Base-by-base conservation (phyloP, 768 basidiomycete species). In the Boletus vinaceobasis region DNA sequence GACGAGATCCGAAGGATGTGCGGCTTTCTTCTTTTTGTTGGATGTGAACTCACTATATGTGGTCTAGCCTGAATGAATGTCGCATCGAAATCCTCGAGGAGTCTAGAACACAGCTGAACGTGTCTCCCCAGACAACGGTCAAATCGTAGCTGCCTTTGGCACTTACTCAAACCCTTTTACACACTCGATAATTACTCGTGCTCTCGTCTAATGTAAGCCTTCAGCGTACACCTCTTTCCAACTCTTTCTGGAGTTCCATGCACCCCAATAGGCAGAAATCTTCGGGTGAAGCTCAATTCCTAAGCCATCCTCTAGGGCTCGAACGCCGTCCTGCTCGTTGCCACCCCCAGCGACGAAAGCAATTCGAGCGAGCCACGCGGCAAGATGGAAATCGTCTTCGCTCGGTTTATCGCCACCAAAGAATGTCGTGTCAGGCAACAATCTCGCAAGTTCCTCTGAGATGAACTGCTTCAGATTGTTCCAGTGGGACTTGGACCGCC, bases 81-180 rank as follows among this genome's bases (percentile, higher is more conserved):
- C 78, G 80, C 29, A 65, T 82, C 57, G 86, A 86, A 65, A 85
- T 87, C 79, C 71, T 82, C 45, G 81, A 77, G 44, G 72, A 85
- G 17, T 83, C 85, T 7, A 73, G 75, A 29, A 78, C 78, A 19
- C 77, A 77, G 29, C 59, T 79, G 35, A 67, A 74, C 29, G 32
- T 39, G 36, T 63, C 66, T 39, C 40, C 50, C 14, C 53, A 55
- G 27, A 59, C 54, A 19, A 56, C 55, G 17, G 53, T 61, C 59
- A 58, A 57, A 40, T 44, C 38, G 6, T 58, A 58, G 17, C 36
- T 19, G 32, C 35, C 27, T 17, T 46, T 43, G 46, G 11, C 33
- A 29, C 36, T 23, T 29, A 29, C 32, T 27, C 29, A 35, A 26
- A 19, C 21, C 7, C 15, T 9, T 5, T 37, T 54, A n/a, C 4